These are phyloP conservation scores for Antitrichia curtipendula DNA, from an alignment of 225 moss, liverwort and hornwort species.

Conservation along the genomic window DNA sequence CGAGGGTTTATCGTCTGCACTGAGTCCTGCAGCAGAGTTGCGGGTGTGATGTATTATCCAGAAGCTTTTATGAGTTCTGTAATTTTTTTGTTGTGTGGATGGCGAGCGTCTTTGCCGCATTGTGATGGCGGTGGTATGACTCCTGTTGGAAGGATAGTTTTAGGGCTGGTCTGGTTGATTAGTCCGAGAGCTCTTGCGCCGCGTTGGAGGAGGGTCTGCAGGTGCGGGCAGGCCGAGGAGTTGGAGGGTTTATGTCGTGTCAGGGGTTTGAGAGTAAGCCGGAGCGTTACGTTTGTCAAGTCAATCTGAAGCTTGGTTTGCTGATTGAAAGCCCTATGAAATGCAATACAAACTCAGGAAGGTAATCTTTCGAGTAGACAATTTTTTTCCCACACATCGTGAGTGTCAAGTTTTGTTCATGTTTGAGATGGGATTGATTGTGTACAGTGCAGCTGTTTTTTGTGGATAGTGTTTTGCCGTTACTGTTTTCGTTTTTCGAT, in stretches of 20 bases:
- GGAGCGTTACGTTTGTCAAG: slow-evolving; percentile 13
- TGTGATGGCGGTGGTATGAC: background rate
- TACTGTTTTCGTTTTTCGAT: too few relatives aligned
- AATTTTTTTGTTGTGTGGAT: slow-evolving; percentile 32
- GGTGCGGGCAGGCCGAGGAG: background rate
- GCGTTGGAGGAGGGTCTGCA: background rate
- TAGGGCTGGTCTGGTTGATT: background rate
- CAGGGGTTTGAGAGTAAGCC: background rate
- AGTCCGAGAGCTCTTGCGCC: background rate
- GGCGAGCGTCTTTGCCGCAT: slow-evolving; percentile 1
- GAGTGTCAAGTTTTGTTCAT: background rate
- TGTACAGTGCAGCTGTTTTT: too few relatives aligned
- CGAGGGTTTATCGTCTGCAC: slow-evolving; percentile 34
- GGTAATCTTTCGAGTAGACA: background rate
- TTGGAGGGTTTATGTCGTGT: slow-evolving; percentile 3
- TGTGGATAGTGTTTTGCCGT: too few relatives aligned
- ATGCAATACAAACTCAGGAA: slow-evolving; percentile 17
- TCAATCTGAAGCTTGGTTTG: slow-evolving; percentile 23
- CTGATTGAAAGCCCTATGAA: background rate
- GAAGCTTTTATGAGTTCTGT: slow-evolving; percentile 40
- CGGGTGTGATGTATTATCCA: slow-evolving; percentile 23
- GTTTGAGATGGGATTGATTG: background rate
- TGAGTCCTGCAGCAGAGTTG: background rate
- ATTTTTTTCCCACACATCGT: background rate
- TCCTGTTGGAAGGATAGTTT: background rate